Evolutionary conservation across 306 rosid species (phyloP), one percentile per base, ranked within the genome.

Genomic region (Quercus berberidifolia): DNA sequence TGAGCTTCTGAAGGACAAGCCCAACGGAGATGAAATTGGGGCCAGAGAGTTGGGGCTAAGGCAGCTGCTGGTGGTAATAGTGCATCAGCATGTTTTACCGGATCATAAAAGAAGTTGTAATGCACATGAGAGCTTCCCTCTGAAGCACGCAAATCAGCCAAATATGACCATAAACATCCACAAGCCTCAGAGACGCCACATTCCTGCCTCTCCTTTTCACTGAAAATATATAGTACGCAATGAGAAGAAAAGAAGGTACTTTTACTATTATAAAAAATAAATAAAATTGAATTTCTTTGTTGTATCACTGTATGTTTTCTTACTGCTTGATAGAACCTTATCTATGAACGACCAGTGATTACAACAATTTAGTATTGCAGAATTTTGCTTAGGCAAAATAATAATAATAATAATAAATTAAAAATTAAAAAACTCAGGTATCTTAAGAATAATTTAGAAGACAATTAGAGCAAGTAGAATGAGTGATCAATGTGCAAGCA

Each of bases 1-100:
- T 89, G 91, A 57, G 91, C 95, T 86, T 89, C 99, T 49, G 88
- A 84, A 41, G 98, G 90, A 75, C 98, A 91, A 65, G 99, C 95
- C 97, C 98, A 96, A 71, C 99, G 94, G 65, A 96, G 92, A 86
- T 90, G 96, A 78, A 93, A 96, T 76, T 91, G 93, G 19, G 99
- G 99, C 98, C 98, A 96, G 68, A 96, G 79, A 46, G 91, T 93
- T 35, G 98, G 99, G 71, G 99, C 99, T 65, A 96, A 88, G 56
- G 97, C 93, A 76, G 98, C 99, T 28, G 99, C 99, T 35, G 98
- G 97, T 71, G 99, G 97, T 21, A 88, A 84, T 74, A 96, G 86
- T 49, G 94, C 83, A 73, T 81, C 88, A 14, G 71, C 71, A 76
- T 93, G 79, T 88, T 88, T 91, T 73, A 62, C 51, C 55, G 91